Evolutionary conservation across 192 early-diverging fungal species (phyloP).

Genomic region (Coemansia sp.): DNA sequence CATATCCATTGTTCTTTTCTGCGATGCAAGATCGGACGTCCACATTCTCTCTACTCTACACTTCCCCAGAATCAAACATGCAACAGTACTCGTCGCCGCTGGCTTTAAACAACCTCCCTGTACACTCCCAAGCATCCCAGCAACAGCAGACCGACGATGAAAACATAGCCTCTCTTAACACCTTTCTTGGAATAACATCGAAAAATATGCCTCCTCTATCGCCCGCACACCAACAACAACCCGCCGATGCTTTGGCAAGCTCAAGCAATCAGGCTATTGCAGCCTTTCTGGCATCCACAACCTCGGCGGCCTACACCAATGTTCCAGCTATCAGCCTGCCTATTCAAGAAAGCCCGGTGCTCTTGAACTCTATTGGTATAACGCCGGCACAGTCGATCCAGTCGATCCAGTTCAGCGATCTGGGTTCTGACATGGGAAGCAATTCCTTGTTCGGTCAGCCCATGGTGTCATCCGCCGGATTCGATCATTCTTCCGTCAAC

Average conservation of each 20-base stretch:
- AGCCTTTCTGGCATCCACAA: conserved; percentile 29
- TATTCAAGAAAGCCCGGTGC: conserved; percentile 26
- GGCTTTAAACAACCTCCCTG: conserved; percentile 3
- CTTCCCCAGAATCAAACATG: not conserved
- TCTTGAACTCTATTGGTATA: conserved; percentile 29
- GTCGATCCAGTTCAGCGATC: conserved; percentile 26
- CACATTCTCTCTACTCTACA: not conserved
- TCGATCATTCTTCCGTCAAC: not conserved
- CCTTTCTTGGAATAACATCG: conserved; percentile 31
- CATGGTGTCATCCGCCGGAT: not conserved
- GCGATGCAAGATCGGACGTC: not conserved
- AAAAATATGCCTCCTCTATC: not conserved
- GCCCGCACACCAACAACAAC: conserved; percentile 6
- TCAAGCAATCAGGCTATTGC: conserved; percentile 37
- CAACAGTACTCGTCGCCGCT: conserved; percentile 14
- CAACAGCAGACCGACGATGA: conserved; percentile 25
- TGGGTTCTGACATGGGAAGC: conserved; percentile 12
- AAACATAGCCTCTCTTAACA: conserved; percentile 35
- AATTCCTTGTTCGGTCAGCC: not conserved
- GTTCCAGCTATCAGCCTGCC: not conserved
- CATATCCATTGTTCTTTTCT: conserved; percentile 1
- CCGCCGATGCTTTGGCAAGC: not conserved
- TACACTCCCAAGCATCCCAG: conserved; percentile 6
- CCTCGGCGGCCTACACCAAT: conserved; percentile 14
- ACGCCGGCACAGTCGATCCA: conserved; percentile 40